Base-by-base conservation (phyloP, 2,329 filamentous ascomycete species). In the Dactylellina drechsleri region DNA sequence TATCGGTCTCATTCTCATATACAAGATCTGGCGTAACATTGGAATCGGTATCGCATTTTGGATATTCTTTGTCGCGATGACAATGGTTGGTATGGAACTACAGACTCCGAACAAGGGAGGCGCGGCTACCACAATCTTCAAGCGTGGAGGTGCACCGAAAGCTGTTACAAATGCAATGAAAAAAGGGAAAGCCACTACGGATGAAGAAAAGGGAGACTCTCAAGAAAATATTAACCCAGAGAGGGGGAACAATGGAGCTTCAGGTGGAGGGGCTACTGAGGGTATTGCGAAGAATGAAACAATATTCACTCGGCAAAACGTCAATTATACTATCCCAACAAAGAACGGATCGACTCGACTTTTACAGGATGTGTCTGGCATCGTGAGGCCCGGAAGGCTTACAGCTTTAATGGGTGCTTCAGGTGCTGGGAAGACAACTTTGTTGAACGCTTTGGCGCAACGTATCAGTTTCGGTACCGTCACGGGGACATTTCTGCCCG, bases 401-500 rank as follows among this genome's bases (percentile, higher is more conserved):
- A 97, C 93, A 12, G 93, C 92, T 45, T 85, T 96, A 2, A 97
- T 97, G 93, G 91, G 92, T 83, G 92, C 93, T 6, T 93, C 91
- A 36, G 93, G 93, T 78, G 93, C 93, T n/a, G 93, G 93, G 71
- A 97, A 97, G 82, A 97, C 93, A 0, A 97, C 93, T 0, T 86
- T 97, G 28, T 84, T 97, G 36, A 92, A 97, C 82, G 91, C 92
- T 41, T 85, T 97, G 77, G 93, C 93, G 53, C 91, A 91, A 72
- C 90, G 93, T 81, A 91, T 91, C 10, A 93, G 91, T 0, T 94
- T 95, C 89, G 93, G 93, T 82, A 90, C 96, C 16, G 92, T 97
- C 56, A 89, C 87, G 5, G 93, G 93, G 64, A 90, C 94, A 78
- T 95, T 96, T 90, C 83, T 92, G n/a, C 90, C 93, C 6, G 90